These are phyloP conservation scores for Vitis rotundifolia DNA, from an alignment of 164 flowering plant genomes.

Conservation along the genomic window DNA sequence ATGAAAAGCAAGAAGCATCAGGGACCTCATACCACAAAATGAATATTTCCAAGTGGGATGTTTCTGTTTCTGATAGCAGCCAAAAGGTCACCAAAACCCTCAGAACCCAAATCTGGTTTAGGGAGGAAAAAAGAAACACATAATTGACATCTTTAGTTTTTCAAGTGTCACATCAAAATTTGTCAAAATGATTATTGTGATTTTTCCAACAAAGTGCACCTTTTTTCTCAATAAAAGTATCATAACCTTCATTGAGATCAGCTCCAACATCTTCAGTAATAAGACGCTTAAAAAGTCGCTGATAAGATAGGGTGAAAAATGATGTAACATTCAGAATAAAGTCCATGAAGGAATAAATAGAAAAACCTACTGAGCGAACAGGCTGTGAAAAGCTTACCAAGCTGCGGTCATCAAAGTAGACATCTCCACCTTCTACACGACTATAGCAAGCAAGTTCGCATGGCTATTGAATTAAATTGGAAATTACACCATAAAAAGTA, in stretches of 20 bases:
- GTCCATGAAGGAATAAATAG: not conserved
- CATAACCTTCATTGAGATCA: conserved; percentile 89
- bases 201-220: conserved; percentile 38
- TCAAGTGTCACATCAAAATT: too few species aligned
- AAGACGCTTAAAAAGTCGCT: conserved; percentile 92
- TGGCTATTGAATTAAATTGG: conserved; percentile 51
- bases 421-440: conserved; percentile 85
- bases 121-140: conserved; percentile 16
- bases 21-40: conserved; percentile 81
- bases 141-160: conserved; percentile 11
- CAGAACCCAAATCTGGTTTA: conserved; percentile 70
- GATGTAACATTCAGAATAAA: conserved; percentile 3
- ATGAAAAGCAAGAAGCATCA: conserved; percentile 5
- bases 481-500: conserved; percentile 5
- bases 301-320: conserved; percentile 10
- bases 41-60: conserved; percentile 87
- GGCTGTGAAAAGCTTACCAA: conserved; percentile 53
- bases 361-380: not conserved
- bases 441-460: conserved; percentile 92
- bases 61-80: conserved; percentile 78
- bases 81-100: conserved; percentile 95
- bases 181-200: not conserved
- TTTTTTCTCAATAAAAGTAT: conserved; percentile 71
- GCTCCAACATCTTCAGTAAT: conserved; percentile 83
- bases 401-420: conserved; percentile 87